Evolutionary conservation across 1,139 yeast species (phyloP).

Genomic region (Suhomyces ambrosiae): DNA sequence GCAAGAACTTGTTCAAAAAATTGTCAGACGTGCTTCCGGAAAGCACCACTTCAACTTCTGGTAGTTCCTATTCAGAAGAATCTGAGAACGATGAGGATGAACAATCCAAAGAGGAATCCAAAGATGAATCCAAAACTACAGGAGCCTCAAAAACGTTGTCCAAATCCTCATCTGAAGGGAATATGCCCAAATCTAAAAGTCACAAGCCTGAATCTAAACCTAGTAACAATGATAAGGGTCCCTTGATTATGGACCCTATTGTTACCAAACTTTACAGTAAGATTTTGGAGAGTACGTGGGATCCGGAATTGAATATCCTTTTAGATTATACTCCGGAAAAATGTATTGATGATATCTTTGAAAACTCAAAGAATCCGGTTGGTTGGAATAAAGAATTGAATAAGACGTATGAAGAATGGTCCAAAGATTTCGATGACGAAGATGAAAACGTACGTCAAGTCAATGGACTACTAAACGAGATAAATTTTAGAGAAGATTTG

Average conservation of each 20-base stretch:
- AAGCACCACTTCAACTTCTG: constrained; percentile 1
- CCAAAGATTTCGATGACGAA: constrained; percentile 27
- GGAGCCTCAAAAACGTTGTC: neutral
- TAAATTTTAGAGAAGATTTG: constrained; percentile 43
- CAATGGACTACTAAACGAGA: constrained; percentile 47
- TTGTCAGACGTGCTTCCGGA: constrained; percentile 33
- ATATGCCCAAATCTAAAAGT: neutral
- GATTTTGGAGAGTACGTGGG: constrained; percentile 77
- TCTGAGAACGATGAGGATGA: constrained; percentile 9
- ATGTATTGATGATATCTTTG: constrained; percentile 73
- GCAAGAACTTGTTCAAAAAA: constrained; percentile 43
- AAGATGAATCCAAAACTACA: neutral
- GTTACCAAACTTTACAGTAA: constrained; percentile 57
- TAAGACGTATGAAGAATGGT: constrained; percentile 17
- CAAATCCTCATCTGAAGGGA: neutral
- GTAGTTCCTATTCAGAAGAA: constrained; percentile 4
- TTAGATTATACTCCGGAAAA: constrained; percentile 74
- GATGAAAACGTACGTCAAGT: constrained; percentile 49
- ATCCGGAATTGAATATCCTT: constrained; percentile 56
- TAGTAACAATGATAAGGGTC: constrained; percentile 3
- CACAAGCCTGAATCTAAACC: neutral
- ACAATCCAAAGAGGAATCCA: neutral
- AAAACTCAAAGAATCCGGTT: constrained; percentile 54
- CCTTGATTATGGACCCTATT: constrained; percentile 49
- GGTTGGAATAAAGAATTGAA: constrained; percentile 57